Base-by-base conservation (phyloP, 441 rosid genomes). In the Cnidoscolus chayamansa region DNA sequence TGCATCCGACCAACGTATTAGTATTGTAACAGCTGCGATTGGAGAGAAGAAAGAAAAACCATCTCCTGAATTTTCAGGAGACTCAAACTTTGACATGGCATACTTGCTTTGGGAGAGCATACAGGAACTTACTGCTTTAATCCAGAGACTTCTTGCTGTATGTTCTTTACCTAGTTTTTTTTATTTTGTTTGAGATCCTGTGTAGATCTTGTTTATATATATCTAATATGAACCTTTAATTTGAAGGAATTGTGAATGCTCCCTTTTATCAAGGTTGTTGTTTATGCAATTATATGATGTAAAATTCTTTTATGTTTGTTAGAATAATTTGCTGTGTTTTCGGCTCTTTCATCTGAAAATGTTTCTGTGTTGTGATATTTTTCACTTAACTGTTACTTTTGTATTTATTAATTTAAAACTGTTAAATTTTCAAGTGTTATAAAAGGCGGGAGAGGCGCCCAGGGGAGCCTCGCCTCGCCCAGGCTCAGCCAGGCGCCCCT, bases 121-220 rank as follows among this genome's bases (percentile, higher is more conserved):
- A 58, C 84, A 81, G 57, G 90, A 86, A 67, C 87, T 92, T 45
- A 75, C 70, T 50, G 48, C 43, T 76, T 83, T 92, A 68, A 86
- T 84, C 69, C 86, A 89, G 76, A 83, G 81, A 80, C 90, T 94
- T 62, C 79, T 78, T 40, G 86, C 88, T 48, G 98, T 94, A 92
- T 72, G 91, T 77, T 76, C 80, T 77, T 31, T 55, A 64, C 51
- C 65, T 65, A 68, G n/a, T 74, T 25, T 25, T 25, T 25, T 25
- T 25, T 25, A 25, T 25, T 25, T 25, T 25, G 25, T 25, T 25
- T 25, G 25, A 25, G 25, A 25, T 25, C 25, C 25, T 25, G 25
- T 25, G 25, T 25, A 25, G 25, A 25, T 25, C 25, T 25, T 25
- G 25, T 25, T 25, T 25, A 25, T 25, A 25, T 25, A 25, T 25